Base-by-base conservation (phyloP, 192 early-diverging fungal genomes). In the Umbelopsis sp. region DNA sequence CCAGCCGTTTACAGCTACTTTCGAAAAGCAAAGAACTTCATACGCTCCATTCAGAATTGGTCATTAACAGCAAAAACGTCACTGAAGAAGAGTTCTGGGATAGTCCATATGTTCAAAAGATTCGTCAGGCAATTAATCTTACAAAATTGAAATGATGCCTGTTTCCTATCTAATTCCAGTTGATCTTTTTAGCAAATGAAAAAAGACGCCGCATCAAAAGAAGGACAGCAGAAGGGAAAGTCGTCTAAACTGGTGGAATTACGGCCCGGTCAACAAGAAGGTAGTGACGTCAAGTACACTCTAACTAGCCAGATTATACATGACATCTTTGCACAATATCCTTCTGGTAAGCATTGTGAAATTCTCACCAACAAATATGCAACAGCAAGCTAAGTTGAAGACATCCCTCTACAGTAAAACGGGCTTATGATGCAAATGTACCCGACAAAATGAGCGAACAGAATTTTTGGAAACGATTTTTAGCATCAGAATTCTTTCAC, bases 21-120 rank as follows among this genome's bases (percentile, higher is more conserved):
- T 82, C 83, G 0, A 85, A 88, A 21, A 90, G 91, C 73, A 78
- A 80, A 67, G 91, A 93, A 8, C 78, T 95, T 11, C 79, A 83
- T 20, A 80, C 78, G 46, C 79, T 97, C 11, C 93, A 95, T 79
- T 82, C 80, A 70, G 92, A 92, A 27, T 77, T 98, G 49, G 94
- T 97, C 6, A 73, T 92, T 9, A 61, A 41, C 16, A 78, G 85
- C 0, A 89, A 89, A 23, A 80, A 88, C n/a, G 81, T 98, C 3
- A 78, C 83, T 7, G 97, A 98, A 74, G 92, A 96, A 66, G 97
- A 98, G 66, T 98, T 98, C 68, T 98, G 97, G 97, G 87, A 89
- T 61, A 89, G 85, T 49, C 81, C 92, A n/a, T 84, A 91, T 74
- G 86, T 88, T 35, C 69, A 73, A 45, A 65, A 69, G 33, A 75